Conservation (phyloP, 176 grass and related monocot genomes). For the Zizania latifolia region DNA sequence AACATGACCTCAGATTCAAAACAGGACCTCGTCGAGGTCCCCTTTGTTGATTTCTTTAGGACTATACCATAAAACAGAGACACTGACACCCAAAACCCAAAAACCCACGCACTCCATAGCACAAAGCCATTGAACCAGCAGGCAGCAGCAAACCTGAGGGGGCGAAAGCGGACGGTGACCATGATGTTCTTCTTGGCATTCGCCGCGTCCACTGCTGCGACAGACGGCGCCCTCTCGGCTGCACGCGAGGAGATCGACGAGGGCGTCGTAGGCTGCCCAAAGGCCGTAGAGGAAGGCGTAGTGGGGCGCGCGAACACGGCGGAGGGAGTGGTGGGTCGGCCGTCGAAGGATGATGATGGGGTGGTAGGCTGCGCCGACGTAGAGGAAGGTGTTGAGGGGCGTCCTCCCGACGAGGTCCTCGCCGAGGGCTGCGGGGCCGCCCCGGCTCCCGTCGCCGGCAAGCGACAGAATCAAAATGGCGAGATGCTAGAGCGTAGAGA, state of each 20-base stretch:
- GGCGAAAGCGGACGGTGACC: too few species aligned
- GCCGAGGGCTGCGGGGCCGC: conserved; percentile 28
- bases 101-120: background rate
- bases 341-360: conserved; percentile 38
- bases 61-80: conserved; percentile 28
- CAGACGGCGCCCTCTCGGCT: too few species aligned
- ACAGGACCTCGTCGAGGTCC: conserved; percentile 67
- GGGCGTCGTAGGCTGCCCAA: conserved; percentile 39
- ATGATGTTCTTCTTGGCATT: conserved; percentile 92
- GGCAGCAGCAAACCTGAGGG: too few species aligned
- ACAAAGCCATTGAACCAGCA: background rate
- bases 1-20: background rate
- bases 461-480: conserved; percentile 76
- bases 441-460: conserved; percentile 6
- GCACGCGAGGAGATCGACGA: too few species aligned
- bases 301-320: conserved; percentile 44
- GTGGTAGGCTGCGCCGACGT: conserved; percentile 47
- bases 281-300: conserved; percentile 38
- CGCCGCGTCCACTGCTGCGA: conserved; percentile 34
- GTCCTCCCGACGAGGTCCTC: conserved; percentile 34
- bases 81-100: conserved; percentile 7
- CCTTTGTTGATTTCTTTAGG: conserved; percentile 90
- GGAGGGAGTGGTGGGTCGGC: conserved; percentile 41
- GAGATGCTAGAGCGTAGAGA: conserved; percentile 74
- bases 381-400: conserved; percentile 38